Evolutionary conservation across 495 filamentous ascomycete species (phyloP).

Genomic region (Aspergillus biplanus): DNA sequence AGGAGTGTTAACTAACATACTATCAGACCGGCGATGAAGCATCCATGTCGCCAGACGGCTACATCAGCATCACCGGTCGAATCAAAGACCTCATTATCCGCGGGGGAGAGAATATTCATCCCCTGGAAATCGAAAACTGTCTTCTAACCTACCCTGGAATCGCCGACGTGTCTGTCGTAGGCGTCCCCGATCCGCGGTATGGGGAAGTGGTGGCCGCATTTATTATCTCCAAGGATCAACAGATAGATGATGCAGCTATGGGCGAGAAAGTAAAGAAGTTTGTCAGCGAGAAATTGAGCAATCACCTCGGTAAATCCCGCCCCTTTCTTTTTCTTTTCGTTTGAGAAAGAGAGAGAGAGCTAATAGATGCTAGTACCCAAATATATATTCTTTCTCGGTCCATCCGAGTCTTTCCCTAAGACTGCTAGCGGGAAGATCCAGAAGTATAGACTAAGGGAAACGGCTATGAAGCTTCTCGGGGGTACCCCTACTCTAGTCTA

Average conservation of each 20-base stretch:
- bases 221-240: slow-evolving; percentile 54
- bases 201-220: slow-evolving; percentile 90
- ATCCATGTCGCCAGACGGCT: slow-evolving; percentile 71
- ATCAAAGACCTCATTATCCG: slow-evolving; percentile 94
- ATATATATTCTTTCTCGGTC: slow-evolving; percentile 77
- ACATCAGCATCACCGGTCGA: slow-evolving; percentile 72
- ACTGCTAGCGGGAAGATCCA: slow-evolving; percentile 97
- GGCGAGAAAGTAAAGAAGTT: slow-evolving; percentile 65
- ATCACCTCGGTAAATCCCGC: slow-evolving; percentile 63
- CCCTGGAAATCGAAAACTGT: slow-evolving; percentile 90
- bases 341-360: background rate
- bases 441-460: slow-evolving; percentile 84
- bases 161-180: slow-evolving; percentile 78
- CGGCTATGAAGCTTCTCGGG: slow-evolving; percentile 53
- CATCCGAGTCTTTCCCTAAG: slow-evolving; percentile 73
- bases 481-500: slow-evolving; percentile 18
- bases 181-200: slow-evolving; percentile 79
- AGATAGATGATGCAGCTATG: slow-evolving; percentile 21
- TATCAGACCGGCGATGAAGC: slow-evolving; percentile 83
- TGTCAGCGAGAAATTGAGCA: slow-evolving; percentile 71
- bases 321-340: slow-evolving; percentile 3
- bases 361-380: slow-evolving; percentile 64
- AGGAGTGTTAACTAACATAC: slow-evolving; percentile 13
- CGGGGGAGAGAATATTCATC: slow-evolving; percentile 95
- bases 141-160: slow-evolving; percentile 73